Base-by-base conservation (phyloP, 139 green algal genomes). In the Dunaliella sp. region DNA sequence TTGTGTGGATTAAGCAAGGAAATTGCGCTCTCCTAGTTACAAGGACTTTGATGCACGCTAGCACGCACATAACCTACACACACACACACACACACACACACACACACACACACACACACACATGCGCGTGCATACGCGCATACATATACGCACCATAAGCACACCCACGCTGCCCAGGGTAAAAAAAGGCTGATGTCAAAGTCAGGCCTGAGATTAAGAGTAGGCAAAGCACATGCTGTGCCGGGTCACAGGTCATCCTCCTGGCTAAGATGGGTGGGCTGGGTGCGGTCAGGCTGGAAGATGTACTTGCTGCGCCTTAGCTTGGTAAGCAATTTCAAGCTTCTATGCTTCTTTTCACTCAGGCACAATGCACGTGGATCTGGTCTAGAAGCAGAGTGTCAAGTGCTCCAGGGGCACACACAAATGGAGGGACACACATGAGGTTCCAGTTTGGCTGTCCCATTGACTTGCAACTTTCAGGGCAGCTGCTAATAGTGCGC, bases 161-260 rank as follows among this genome's bases (percentile, higher is more conserved):
- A 96, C 36, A 94, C 88, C 80, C 80, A 84, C 1, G 80, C 80
- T 1, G 80, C 80, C 80, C 80, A 84, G 24, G 80, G 38, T 38
- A 84, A 22, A 38, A 84, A 84, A 16, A 84, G 80, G 30, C 2
- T 0, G 1, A 36, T 12, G 1, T 76, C 81, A 34, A 88, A 81
- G 3, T 36, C 57, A 3, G 73, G 73, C 28, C 28, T 65, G 48
- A 65, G 16, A 65, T 7, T 16, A 65, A 26, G 16, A 65, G 48
- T 16, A 65, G 48, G 48, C 7, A 65, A 65, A 65, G 48, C 48
- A 7, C 48, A 65, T 65, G 48, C 48, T 65, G 48, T 16, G n/a
- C n/a, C n/a, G n/a, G n/a, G n/a, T n/a, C n/a, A n/a, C n/a, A n/a
- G n/a, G n/a, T n/a, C n/a, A n/a, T n/a, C n/a, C n/a, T n/a, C n/a